Conservation (phyloP, 148 eudicot genomes). For the Rhododendron williamsianum region DNA sequence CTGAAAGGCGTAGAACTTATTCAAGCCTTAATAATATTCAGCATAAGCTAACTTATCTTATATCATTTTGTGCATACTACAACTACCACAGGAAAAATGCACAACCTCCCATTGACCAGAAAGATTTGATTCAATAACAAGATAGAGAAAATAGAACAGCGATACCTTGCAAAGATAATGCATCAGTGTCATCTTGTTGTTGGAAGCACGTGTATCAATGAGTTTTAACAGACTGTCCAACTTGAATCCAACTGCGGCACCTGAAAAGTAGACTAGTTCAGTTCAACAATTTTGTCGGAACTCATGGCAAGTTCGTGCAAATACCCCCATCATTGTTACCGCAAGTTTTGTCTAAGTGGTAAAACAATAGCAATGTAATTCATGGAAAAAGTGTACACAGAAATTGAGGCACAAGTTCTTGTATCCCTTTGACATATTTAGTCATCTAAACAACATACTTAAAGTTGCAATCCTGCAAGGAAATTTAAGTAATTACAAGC, state of each 20-base stretch:
- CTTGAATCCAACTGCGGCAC: conserved; percentile 90
- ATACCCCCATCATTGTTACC: neutral
- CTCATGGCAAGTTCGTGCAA: neutral
- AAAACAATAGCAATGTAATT: neutral
- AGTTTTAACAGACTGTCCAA: conserved; percentile 94
- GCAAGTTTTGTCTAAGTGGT: neutral
- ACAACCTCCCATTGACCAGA: neutral
- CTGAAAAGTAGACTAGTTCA: conserved; percentile 32
- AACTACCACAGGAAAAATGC: neutral
- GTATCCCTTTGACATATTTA: neutral
- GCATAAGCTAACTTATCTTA: neutral
- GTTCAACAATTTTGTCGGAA: conserved; percentile 4
- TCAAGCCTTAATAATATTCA: neutral
- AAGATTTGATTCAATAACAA: neutral
- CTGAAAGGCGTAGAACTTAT: neutral
- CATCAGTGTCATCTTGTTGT: conserved; percentile 94
- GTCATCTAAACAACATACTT: neutral
- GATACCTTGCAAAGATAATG: conserved; percentile 96
- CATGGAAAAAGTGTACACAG: neutral
- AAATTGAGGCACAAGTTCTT: neutral
- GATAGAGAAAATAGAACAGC: conserved; percentile 5
- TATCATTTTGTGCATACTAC: neutral
- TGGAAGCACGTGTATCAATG: conserved; percentile 89
- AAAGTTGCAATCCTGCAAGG: neutral
- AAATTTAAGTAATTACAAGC: neutral